phyloP scores from a whole-genome alignment of 805 yeast genomes.

The Hanseniaspora guilliermondii region DNA sequence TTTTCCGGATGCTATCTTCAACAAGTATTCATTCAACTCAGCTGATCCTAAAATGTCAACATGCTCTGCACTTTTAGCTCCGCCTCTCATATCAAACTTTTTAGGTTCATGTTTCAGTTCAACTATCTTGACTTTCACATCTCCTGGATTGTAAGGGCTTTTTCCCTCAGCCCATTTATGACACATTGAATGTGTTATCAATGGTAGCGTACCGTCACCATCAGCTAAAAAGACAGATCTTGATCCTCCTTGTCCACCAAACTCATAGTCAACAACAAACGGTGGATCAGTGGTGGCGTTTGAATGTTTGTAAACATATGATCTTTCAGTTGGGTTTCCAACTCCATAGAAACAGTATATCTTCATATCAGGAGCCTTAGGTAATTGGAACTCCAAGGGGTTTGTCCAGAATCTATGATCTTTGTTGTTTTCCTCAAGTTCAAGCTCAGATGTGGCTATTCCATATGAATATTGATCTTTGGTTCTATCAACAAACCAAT shows the following conservation, averaged over 20 bases:
- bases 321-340: slow-evolving; percentile 93
- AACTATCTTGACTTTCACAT: slow-evolving; percentile 58
- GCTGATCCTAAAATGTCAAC: slow-evolving; percentile 93
- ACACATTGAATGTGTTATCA: slow-evolving; percentile 78
- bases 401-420: slow-evolving; percentile 80
- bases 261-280: slow-evolving; percentile 56
- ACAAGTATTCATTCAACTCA: slow-evolving; percentile 72
- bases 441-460: slow-evolving; percentile 44
- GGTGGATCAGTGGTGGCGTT: slow-evolving; percentile 46
- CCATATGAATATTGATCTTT: slow-evolving; percentile 69
- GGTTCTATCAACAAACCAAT: slow-evolving; percentile 60
- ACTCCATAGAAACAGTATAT: slow-evolving; percentile 86
- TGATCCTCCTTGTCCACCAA: slow-evolving; percentile 30
- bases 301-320: slow-evolving; percentile 72
- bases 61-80: slow-evolving; percentile 94
- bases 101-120: slow-evolving; percentile 92
- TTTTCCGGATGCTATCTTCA: slow-evolving; percentile 70
- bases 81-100: slow-evolving; percentile 87
- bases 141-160: slow-evolving; percentile 69
- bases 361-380: slow-evolving; percentile 86
- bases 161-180: slow-evolving; percentile 71
- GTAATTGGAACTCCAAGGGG: slow-evolving; percentile 83
- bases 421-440: slow-evolving; percentile 53
- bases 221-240: slow-evolving; percentile 67
- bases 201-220: slow-evolving; percentile 92